Evolutionary conservation across 768 basidiomycete species (phyloP).

Genomic region (Lentinula raphanica): DNA sequence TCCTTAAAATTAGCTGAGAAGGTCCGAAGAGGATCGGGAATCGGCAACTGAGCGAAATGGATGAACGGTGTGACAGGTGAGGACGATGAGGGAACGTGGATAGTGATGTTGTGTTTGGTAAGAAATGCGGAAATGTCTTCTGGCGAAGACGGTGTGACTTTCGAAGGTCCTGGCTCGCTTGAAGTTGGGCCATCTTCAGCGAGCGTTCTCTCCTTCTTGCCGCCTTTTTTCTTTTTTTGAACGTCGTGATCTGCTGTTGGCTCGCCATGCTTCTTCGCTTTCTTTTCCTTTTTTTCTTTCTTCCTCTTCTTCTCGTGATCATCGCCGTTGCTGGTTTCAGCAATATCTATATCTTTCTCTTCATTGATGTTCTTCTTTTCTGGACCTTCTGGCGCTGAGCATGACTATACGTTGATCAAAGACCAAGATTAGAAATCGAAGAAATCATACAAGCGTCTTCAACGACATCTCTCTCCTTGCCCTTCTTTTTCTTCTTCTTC

Average conservation of each 20-base stretch:
- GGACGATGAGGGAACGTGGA: slow-evolving; percentile 48
- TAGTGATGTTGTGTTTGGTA: slow-evolving; percentile 64
- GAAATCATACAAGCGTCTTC: too few relatives aligned
- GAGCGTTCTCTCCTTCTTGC: slow-evolving; percentile 25
- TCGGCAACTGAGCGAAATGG: slow-evolving; percentile 66
- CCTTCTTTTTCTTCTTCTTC: too few relatives aligned
- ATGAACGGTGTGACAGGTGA: slow-evolving; percentile 58
- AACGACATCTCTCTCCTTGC: background rate
- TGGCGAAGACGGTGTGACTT: slow-evolving; percentile 19
- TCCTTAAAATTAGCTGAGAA: slow-evolving; percentile 66
- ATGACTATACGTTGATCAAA: too few relatives aligned
- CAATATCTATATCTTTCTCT: slow-evolving; percentile 7
- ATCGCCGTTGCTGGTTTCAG: slow-evolving; percentile 12
- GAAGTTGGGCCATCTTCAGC: slow-evolving; percentile 17
- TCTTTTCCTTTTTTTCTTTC: slow-evolving; percentile 30
- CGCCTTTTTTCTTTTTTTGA: slow-evolving; percentile 19
- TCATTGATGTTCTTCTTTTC: slow-evolving; percentile 21
- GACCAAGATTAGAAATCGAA: too few relatives aligned
- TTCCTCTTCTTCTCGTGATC: slow-evolving; percentile 43
- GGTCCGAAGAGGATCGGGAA: slow-evolving; percentile 60
- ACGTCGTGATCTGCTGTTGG: slow-evolving; percentile 1
- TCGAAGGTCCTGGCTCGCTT: background rate
- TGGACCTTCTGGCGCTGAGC: background rate
- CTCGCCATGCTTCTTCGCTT: slow-evolving; percentile 12
- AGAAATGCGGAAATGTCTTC: slow-evolving; percentile 61